A percentile compares a stretch with the other conserved stretches of the same genome.
Evolutionary conservation across 2,329 filamentous ascomycete genomes (phyloP).

Genomic region (Didymella sp.): DNA sequence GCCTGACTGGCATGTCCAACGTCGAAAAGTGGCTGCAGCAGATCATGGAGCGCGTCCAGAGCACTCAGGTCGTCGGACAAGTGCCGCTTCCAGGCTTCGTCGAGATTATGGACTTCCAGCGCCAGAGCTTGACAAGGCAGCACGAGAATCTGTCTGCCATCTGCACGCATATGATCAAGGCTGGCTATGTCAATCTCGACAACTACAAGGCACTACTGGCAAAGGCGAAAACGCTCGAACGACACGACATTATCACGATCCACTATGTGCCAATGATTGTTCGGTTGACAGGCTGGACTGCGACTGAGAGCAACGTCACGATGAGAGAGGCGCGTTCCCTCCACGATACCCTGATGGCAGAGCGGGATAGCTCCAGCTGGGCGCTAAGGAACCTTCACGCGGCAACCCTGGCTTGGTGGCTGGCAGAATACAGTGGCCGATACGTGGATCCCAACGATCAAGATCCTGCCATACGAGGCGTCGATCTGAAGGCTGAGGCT

Average conservation of each 20-base stretch:
- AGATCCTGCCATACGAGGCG: constrained; percentile 58
- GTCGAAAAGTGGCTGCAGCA: constrained; percentile 79
- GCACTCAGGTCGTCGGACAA: constrained; percentile 76
- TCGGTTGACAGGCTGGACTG: constrained; percentile 78
- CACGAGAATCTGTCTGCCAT: constrained; percentile 89
- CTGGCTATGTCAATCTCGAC: constrained; percentile 69
- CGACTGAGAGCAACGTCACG: constrained; percentile 71
- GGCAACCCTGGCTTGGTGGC: constrained; percentile 82
- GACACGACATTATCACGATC: constrained; percentile 75
- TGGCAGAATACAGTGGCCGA: constrained; percentile 90
- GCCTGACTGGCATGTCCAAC: constrained; percentile 75
- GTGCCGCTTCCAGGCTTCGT: constrained; percentile 68
- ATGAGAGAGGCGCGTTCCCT: constrained; percentile 74
- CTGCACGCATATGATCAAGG: constrained; percentile 78
- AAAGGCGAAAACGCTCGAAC: constrained; percentile 72
- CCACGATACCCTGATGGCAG: constrained; percentile 70
- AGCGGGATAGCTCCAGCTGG: constrained; percentile 74
- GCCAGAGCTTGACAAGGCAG: constrained; percentile 80
- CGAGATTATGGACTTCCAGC: constrained; percentile 82
- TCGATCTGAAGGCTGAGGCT: constrained; percentile 72
- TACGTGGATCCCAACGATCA: constrained; percentile 75
- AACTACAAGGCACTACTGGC: constrained; percentile 78
- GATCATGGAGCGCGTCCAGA: constrained; percentile 77
- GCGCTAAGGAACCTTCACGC: constrained; percentile 77
- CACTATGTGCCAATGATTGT: constrained; percentile 85